Conservation (phyloP, 495 filamentous ascomycete species). For the Neurospora tetrasperma region DNA sequence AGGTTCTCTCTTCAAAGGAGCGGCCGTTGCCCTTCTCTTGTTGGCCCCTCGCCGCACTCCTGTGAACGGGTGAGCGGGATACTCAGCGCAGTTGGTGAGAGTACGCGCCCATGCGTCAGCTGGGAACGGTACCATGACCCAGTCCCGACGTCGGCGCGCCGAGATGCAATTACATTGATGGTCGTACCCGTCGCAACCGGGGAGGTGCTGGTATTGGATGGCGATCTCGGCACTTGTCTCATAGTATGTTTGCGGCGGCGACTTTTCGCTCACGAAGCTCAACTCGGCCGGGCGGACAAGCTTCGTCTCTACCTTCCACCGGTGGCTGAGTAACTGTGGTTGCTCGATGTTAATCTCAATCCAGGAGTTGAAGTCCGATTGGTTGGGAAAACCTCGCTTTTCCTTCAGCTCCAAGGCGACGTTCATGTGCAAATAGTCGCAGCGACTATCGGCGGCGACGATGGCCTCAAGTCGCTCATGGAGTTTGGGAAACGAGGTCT, state of each 20-base stretch:
- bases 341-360: conserved; percentile 39
- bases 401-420: conserved; percentile 36
- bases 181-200: conserved; percentile 25
- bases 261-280: conserved; percentile 18
- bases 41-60: conserved; percentile 4
- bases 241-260: conserved; percentile 19
- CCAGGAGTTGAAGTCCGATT: conserved; percentile 38
- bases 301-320: conserved; percentile 39
- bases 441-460: conserved; percentile 28
- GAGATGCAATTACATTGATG: conserved; percentile 20
- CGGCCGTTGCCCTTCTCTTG: not conserved
- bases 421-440: conserved; percentile 45
- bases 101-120: conserved; percentile 38
- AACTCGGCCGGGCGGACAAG: conserved; percentile 40
- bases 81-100: conserved; percentile 35
- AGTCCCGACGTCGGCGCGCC: conserved; percentile 15
- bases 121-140: conserved; percentile 37
- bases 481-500: conserved; percentile 33
- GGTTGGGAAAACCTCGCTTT: conserved; percentile 33
- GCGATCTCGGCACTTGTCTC: conserved; percentile 25
- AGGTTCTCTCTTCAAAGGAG: conserved; percentile 2
- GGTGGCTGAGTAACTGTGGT: conserved; percentile 30
- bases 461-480: conserved; percentile 29
- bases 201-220: conserved; percentile 28
- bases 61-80: conserved; percentile 25